Conservation (phyloP, 371 early-diverging fungal species). For the Actinomortierella wolfii region DNA sequence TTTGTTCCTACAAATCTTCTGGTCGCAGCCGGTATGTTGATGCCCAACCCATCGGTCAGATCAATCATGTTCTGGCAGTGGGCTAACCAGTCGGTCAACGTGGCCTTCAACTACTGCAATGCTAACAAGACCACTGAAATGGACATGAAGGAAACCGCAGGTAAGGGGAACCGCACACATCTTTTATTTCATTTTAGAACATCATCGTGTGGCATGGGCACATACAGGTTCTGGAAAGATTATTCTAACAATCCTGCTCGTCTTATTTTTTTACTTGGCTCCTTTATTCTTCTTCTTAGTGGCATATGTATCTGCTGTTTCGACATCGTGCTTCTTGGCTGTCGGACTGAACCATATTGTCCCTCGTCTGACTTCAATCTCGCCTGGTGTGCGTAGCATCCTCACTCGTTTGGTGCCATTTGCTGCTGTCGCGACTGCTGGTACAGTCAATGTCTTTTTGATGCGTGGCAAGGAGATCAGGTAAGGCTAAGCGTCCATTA, state of each 20-base stretch:
- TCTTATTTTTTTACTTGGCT: background rate
- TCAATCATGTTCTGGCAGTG: conserved; percentile 84
- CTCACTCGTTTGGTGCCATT: conserved; percentile 75
- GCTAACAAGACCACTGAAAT: conserved; percentile 85
- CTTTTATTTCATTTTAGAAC: too few relatives aligned
- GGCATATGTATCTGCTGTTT: conserved; percentile 78
- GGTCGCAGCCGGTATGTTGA: conserved; percentile 81
- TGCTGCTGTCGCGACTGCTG: conserved; percentile 81
- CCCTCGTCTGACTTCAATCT: conserved; percentile 52
- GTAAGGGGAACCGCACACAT: conserved; percentile 38
- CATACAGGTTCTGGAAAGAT: background rate
- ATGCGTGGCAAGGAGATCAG: conserved; percentile 85
- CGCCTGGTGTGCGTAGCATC: conserved; percentile 51
- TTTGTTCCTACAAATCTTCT: conserved; percentile 86
- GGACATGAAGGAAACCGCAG: conserved; percentile 71
- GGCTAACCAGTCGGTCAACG: conserved; percentile 84
- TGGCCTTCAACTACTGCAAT: conserved; percentile 85
- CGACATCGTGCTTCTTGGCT: conserved; percentile 76
- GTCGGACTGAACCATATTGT: conserved; percentile 70
- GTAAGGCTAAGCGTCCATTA: conserved; percentile 18
- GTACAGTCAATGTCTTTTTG: conserved; percentile 82
- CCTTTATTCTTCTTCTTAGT: conserved; percentile 37
- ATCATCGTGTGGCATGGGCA: conserved; percentile 1
- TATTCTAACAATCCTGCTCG: background rate
- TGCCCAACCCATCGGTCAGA: conserved; percentile 79